Conservation (phyloP, 495 filamentous ascomycete species). For the Durotheca rogersii region DNA sequence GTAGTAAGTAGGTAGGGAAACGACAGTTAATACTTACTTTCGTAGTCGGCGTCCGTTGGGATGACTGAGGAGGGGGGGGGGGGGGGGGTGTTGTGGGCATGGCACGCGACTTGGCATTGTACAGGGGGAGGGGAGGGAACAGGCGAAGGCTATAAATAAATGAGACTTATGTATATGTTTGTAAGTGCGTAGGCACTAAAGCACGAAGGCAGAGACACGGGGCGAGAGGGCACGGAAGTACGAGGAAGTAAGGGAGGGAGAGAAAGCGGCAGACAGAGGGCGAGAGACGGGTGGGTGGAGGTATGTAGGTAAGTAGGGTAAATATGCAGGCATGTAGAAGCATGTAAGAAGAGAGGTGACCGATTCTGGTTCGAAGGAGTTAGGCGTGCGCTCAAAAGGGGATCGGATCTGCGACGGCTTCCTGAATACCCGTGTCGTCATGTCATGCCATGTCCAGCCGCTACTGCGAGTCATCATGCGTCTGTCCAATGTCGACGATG, state of each 20-base stretch:
- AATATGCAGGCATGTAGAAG: background rate
- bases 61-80: too few species aligned
- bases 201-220: too few species aligned
- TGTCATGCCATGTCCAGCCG: conserved; percentile 1
- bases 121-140: too few species aligned
- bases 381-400: conserved; percentile 13
- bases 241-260: too few species aligned
- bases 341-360: conserved; percentile 7
- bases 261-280: too few species aligned
- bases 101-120: too few species aligned
- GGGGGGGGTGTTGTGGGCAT: too few species aligned
- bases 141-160: background rate
- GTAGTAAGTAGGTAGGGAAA: background rate
- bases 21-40: too few species aligned
- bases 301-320: background rate
- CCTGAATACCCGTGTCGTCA: conserved; percentile 9
- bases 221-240: too few species aligned
- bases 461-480: conserved; percentile 34
- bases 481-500: conserved; percentile 7
- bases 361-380: conserved; percentile 21
- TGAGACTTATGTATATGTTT: background rate
- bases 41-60: too few species aligned
- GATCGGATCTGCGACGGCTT: conserved; percentile 11
- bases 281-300: too few species aligned
- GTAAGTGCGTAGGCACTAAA: too few species aligned